A percentile compares a stretch with the other conserved stretches of the same genome.
phyloP scores from a whole-genome alignment of 2,329 filamentous ascomycete genomes.

The Cladophialophora bantiana region DNA sequence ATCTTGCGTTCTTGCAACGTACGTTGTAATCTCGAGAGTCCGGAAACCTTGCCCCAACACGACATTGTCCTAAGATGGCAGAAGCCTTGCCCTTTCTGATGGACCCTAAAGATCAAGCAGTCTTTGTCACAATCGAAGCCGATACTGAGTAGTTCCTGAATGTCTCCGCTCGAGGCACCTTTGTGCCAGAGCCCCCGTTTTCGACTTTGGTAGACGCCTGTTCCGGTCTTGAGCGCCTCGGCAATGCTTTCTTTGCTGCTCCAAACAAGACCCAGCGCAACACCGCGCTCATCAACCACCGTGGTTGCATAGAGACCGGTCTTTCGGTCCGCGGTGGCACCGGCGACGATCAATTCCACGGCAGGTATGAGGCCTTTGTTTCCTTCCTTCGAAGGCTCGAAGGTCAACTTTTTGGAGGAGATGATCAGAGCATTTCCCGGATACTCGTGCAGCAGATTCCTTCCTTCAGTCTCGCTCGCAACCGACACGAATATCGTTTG shows the following conservation, averaged over 20 bases:
- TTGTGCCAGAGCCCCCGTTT: slow-evolving; percentile 98
- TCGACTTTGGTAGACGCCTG: slow-evolving; percentile 92
- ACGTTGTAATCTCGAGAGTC: slow-evolving; percentile 84
- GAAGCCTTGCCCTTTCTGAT: slow-evolving; percentile 87
- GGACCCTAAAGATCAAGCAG: slow-evolving; percentile 86
- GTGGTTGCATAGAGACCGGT: slow-evolving; percentile 89
- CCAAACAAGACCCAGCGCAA: slow-evolving; percentile 89
- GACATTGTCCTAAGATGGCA: slow-evolving; percentile 92
- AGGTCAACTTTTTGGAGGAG: slow-evolving; percentile 72
- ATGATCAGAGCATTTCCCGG: slow-evolving; percentile 62
- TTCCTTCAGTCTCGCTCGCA: slow-evolving; percentile 33
- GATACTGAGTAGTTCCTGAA: slow-evolving; percentile 84
- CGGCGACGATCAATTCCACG: slow-evolving; percentile 73
- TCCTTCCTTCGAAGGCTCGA: slow-evolving; percentile 65
- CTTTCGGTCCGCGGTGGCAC: slow-evolving; percentile 79
- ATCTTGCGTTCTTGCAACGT: slow-evolving; percentile 82
- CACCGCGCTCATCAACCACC: slow-evolving; percentile 85
- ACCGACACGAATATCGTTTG: slow-evolving; percentile 49
- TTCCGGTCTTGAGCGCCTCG: slow-evolving; percentile 80
- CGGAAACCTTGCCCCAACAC: slow-evolving; percentile 86
- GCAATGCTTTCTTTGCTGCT: slow-evolving; percentile 89
- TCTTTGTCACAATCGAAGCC: slow-evolving; percentile 93
- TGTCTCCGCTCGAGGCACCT: slow-evolving; percentile 91
- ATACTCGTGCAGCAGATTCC: slow-evolving; percentile 43
- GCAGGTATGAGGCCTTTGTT: slow-evolving; percentile 68